Evolutionary conservation across 129 eudicot species (phyloP), one percentile per base, ranked within the genome.

Genomic region (Lonicera japonica): DNA sequence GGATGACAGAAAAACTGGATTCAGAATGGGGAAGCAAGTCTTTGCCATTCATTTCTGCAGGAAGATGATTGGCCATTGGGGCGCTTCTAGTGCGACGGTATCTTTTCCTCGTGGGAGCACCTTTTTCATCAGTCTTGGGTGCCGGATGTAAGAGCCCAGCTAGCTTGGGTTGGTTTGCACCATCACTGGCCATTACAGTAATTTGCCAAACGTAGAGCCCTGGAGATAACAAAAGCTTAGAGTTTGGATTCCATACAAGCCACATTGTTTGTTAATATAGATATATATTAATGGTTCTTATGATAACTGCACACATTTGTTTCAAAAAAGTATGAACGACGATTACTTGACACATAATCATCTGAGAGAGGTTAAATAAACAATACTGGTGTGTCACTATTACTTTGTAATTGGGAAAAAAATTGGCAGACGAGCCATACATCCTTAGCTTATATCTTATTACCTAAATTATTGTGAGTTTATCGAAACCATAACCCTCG

Each of bases 11-110:
- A 21, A 78, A 71, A 39, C 73, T 57, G 19, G 90, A 79, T 36
- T 68, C 40, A 2, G 90, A 65, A 4, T 36, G 68, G 15, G 74
- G 75, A 61, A 64, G 66, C 14, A 65, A 1, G 53, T 24, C 20
- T 29, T 67, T 38, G 15, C 56, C 66, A 39, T 74, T 40, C 39
- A 78, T 23, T 47, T 74, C 77, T 48, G 80, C 75, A 20, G 77
- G 81, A 21, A 58, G 51, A 16, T 69, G 74, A 25, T 82, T 84
- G 47, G 81, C 60, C 13, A 54, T 53, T 3, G 98, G 98, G 55
- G 90, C 90, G 51, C 98, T 91, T 75, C 75, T 87, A 51, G 77
- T 43, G 2, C 84, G 86, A 39, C 95, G 75, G 24, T 74, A 80
- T 80, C 86, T 78, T 71, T 76, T 86, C 65, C 82, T 84, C 45